Base-by-base conservation (phyloP, 129 eudicot genomes). In the Logfia minima region DNA sequence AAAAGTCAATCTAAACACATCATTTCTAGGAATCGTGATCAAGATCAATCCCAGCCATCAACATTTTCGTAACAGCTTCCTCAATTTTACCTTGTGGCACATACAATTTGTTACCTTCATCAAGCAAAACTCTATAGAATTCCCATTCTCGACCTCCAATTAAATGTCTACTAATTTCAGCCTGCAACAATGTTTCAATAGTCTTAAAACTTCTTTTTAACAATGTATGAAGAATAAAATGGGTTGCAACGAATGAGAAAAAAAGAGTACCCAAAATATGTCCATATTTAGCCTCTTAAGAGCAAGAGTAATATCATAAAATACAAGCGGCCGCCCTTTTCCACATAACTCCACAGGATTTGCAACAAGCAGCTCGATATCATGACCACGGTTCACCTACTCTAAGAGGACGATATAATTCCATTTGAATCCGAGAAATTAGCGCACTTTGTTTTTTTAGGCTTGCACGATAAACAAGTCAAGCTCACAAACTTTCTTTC, bases 301-400 rank as follows among this genome's bases (percentile, higher is more conserved):
- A 19, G 73, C 73, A 76, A 65, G 73, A 32, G 80, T 66, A 22
- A 76, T 76, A 51, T 76, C 73, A 41, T 66, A 76, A 66, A 76
- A 76, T 19, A 76, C 80, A 34, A 76, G 81, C 32, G 98, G 98
- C 22, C 98, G 87, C 18, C 98, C 98, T 81, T 84, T 75, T 65
- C 98, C 96, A 17, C 96, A 92, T 76, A 90, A 74, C 80, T 92
- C 98, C 62, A 92, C 96, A 2, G 93, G 96, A 70, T 92, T 92
- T 60, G 90, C 93, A 3, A 92, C 98, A 39, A 92, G 64, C 74
- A 92, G 70, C 81, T 92, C 98, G 4, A 85, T 81, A 68, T 92
- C 98, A 65, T 96, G 98, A 55, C 98, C 98, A 23, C 96, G 86
- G 84, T 83, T 90, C 55, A 90, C 90, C 51, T 24, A 90, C 93